Conservation (phyloP, 2,329 filamentous ascomycete genomes). For the Phoma sp. region DNA sequence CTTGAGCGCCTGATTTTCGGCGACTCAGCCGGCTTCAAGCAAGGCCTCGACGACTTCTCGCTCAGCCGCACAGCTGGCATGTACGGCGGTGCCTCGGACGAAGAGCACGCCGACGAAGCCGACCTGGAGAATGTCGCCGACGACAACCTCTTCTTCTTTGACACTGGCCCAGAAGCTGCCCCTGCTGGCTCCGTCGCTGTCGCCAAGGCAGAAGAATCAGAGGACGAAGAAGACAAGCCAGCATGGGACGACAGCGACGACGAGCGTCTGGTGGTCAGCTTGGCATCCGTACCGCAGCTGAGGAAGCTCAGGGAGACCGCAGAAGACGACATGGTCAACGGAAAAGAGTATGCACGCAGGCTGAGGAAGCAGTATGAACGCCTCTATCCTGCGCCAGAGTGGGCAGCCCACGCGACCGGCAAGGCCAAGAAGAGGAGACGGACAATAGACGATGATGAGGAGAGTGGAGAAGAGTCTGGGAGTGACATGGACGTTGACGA, state of each 20-base stretch:
- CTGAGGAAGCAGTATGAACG: conserved; percentile 78
- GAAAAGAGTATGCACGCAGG: conserved; percentile 81
- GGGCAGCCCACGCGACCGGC: conserved; percentile 59
- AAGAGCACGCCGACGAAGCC: conserved; percentile 55
- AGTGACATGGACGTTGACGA: conserved; percentile 61
- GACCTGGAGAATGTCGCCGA: conserved; percentile 73
- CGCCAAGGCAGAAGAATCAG: conserved; percentile 50
- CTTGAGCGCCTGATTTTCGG: conserved; percentile 90
- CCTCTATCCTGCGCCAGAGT: conserved; percentile 67
- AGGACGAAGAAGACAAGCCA: conserved; percentile 54
- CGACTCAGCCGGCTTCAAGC: conserved; percentile 80
- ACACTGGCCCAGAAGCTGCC: conserved; percentile 64
- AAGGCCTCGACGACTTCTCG: conserved; percentile 70
- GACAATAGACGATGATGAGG: conserved; percentile 47
- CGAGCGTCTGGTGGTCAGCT: conserved; percentile 81
- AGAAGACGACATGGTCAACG: conserved; percentile 83
- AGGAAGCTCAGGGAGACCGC: conserved; percentile 83
- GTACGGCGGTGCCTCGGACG: conserved; percentile 43
- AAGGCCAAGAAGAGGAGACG: conserved; percentile 56
- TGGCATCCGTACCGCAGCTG: conserved; percentile 75
- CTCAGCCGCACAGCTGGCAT: conserved; percentile 48
- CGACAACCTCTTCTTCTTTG: conserved; percentile 84
- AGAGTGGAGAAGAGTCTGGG: conserved; percentile 57
- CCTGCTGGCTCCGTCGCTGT: conserved; percentile 49
- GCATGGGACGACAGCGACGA: conserved; percentile 98